Percentiles rank a stretch among this genome's conserved stretches.
These are phyloP conservation scores for Lyophyllum atratum DNA, from an alignment of 768 basidiomycete genomes.

Conservation along the genomic window DNA sequence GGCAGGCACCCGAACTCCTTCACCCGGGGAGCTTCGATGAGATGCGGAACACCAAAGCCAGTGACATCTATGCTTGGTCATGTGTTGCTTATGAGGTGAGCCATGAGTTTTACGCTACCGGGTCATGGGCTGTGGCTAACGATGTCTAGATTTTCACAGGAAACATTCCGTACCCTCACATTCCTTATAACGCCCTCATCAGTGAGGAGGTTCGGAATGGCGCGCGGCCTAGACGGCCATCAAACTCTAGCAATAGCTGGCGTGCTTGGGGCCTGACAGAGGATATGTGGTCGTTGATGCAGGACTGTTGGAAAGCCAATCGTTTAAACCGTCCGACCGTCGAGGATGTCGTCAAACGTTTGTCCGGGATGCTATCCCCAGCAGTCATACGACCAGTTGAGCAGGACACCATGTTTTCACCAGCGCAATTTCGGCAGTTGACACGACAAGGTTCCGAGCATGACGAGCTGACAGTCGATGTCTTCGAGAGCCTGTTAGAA, in stretches of 20 bases:
- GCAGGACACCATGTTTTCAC: not conserved
- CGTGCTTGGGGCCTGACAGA: conserved; percentile 15
- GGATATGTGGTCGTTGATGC: conserved; percentile 22
- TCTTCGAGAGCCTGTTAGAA: no score
- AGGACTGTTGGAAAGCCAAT: conserved; percentile 23
- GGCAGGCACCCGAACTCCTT: conserved; percentile 28
- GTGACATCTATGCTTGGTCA: conserved; percentile 30
- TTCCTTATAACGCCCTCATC: conserved; percentile 13
- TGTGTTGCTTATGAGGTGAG: not conserved
- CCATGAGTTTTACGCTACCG: not conserved
- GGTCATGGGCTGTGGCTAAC: not conserved
- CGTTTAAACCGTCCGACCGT: conserved; percentile 18
- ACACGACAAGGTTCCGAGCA: no score
- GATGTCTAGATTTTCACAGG: conserved; percentile 24
- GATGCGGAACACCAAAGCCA: conserved; percentile 17
- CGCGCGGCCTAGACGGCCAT: conserved; percentile 15
- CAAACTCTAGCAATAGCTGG: conserved; percentile 4
- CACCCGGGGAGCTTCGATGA: not conserved
- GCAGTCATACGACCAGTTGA: not conserved
- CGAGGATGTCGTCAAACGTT: not conserved
- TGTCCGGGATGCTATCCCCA: not conserved
- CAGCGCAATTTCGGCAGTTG: not conserved
- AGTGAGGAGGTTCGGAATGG: conserved; percentile 17
- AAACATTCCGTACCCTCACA: not conserved
- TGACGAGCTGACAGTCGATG: no score